phyloP scores from a whole-genome alignment of 2,329 filamentous ascomycete species.

The Lasiodiplodia hormozganensis region DNA sequence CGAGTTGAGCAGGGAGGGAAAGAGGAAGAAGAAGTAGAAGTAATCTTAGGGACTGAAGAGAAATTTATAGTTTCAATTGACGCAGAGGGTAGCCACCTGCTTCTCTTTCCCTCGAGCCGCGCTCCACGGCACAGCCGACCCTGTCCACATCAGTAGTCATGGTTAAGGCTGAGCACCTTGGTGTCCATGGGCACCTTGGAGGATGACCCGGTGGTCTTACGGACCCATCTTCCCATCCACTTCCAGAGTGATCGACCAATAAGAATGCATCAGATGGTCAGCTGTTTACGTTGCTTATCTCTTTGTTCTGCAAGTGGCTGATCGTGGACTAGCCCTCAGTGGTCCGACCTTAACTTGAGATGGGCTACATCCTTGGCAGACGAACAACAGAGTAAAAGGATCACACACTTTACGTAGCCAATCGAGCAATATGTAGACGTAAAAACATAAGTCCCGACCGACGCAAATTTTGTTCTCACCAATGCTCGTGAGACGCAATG shows the following conservation, averaged over 20 bases:
- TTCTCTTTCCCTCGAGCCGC: not conserved
- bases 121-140: not conserved
- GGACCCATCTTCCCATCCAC: not conserved
- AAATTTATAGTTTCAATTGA: conserved; percentile 3
- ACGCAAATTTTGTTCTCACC: too few relatives aligned
- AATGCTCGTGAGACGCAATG: too few relatives aligned
- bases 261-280: not conserved
- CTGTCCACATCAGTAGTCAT: not conserved
- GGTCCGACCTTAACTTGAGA: not conserved
- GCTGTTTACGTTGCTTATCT: conserved; percentile 12
- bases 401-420: not conserved
- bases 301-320: not conserved
- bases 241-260: not conserved
- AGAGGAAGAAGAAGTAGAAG: not conserved
- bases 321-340: not conserved
- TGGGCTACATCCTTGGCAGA: not conserved
- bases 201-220: not conserved
- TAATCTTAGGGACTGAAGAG: not conserved
- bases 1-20: not conserved
- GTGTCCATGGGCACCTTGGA: conserved; percentile 22
- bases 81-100: not conserved
- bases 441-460: too few relatives aligned
- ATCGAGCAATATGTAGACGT: not conserved
- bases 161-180: conserved; percentile 11
- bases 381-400: not conserved